These are phyloP conservation scores for Starmerella geochares DNA, from an alignment of 805 yeast genomes.

Conservation along the genomic window DNA sequence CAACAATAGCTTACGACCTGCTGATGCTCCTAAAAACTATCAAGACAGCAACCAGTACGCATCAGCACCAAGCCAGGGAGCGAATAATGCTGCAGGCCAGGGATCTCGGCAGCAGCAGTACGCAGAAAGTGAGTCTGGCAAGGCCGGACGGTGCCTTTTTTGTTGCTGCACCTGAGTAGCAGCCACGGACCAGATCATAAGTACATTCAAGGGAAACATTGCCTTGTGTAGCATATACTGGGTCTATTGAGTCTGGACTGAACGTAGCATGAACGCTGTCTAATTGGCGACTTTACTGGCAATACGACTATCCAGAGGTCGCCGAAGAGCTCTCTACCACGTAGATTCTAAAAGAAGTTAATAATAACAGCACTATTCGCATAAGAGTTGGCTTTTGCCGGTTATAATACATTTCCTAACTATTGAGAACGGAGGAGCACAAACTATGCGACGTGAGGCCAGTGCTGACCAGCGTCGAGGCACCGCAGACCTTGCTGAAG, in stretches of 20 bases:
- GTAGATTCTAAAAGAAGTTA: slow-evolving; percentile 4
- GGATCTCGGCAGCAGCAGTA: slow-evolving; percentile 13
- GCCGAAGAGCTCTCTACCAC: background rate
- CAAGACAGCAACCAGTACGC: slow-evolving; percentile 23
- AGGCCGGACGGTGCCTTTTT: slow-evolving; percentile 15
- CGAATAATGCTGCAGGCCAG: slow-evolving; percentile 4
- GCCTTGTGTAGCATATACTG: no score
- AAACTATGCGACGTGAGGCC: no score
- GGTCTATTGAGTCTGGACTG: background rate
- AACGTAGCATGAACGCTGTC: slow-evolving; percentile 1
- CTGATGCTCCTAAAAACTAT: slow-evolving; percentile 17
- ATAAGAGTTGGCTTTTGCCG: background rate
- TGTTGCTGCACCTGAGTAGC: slow-evolving; percentile 13
- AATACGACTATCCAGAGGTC: no score
- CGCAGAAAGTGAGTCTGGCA: slow-evolving; percentile 14
- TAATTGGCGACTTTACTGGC: background rate
- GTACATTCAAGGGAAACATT: no score
- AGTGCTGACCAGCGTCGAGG: no score
- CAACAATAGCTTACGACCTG: slow-evolving; percentile 1
- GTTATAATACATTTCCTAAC: background rate
- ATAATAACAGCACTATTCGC: slow-evolving; percentile 1
- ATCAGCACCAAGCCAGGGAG: slow-evolving; percentile 6
- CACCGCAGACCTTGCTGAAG: no score
- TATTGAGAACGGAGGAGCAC: no score
- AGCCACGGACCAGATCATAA: background rate